Conservation (phyloP, 805 yeast genomes). For the Groenewaldozyma tartarivorans region DNA sequence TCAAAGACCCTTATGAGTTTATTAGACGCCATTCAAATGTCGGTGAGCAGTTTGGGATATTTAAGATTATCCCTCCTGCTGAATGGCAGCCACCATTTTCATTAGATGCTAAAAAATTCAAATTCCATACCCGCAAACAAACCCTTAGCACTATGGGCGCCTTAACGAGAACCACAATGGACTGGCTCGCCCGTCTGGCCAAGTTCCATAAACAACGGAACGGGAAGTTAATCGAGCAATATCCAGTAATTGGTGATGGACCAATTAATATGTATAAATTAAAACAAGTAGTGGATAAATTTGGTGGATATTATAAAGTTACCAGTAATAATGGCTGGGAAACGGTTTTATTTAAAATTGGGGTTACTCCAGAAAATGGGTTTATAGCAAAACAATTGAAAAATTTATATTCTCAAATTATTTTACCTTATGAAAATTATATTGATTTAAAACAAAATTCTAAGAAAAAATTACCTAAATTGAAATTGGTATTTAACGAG, state of each 20-base stretch:
- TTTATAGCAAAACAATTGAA: too few species aligned
- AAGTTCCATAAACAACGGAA: constrained; percentile 22
- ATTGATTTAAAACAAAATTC: background rate
- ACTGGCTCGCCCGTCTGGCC: constrained; percentile 26
- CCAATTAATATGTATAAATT: constrained; percentile 24
- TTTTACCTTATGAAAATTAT: constrained; percentile 21
- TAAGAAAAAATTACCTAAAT: background rate
- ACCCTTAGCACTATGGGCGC: constrained; percentile 28
- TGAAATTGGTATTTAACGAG: background rate
- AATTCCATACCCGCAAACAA: constrained; percentile 27
- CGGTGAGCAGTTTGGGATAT: constrained; percentile 61
- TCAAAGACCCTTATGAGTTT: constrained; percentile 56
- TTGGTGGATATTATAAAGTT: constrained; percentile 23
- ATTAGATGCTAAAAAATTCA: constrained; percentile 25
- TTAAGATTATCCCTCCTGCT: constrained; percentile 60
- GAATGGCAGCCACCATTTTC: constrained; percentile 33
- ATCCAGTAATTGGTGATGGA: constrained; percentile 21
- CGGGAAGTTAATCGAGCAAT: constrained; percentile 12
- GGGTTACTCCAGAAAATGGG: too few species aligned
- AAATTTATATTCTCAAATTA: constrained; percentile 15
- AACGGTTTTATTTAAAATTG: too few species aligned
- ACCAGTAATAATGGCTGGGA: too few species aligned
- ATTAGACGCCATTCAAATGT: constrained; percentile 42
- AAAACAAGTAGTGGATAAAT: constrained; percentile 20
- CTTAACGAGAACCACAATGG: constrained; percentile 23